phyloP scores from a whole-genome alignment of 140 eudicot genomes.

The Stevia rebaudiana region DNA sequence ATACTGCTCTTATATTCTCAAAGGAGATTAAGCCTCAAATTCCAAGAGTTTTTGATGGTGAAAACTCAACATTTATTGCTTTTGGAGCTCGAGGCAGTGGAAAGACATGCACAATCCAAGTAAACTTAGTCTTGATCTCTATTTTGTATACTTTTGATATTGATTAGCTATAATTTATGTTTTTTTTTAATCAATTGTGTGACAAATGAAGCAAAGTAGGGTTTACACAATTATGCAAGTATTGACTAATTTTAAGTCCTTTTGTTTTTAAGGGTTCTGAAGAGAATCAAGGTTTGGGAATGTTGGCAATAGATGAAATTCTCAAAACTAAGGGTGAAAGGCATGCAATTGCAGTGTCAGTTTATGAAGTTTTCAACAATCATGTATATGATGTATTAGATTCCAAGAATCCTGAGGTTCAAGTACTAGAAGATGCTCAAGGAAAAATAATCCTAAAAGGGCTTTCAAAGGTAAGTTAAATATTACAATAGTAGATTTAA shows the following conservation, averaged over 20 bases:
- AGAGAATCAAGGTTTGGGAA: slow-evolving; percentile 61
- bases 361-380: slow-evolving; percentile 68
- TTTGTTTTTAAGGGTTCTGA: slow-evolving; percentile 47
- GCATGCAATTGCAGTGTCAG: slow-evolving; percentile 47
- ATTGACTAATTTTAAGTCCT: too few species aligned
- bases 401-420: slow-evolving; percentile 53
- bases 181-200: not conserved
- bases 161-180: not conserved
- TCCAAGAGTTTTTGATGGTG: slow-evolving; percentile 44
- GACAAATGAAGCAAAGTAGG: not conserved
- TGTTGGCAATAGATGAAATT: slow-evolving; percentile 44
- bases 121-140: slow-evolving; percentile 14
- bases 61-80: slow-evolving; percentile 57
- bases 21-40: slow-evolving; percentile 63
- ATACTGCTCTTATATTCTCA: slow-evolving; percentile 29
- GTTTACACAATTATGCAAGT: not conserved
- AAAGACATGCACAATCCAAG: slow-evolving; percentile 74
- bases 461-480: slow-evolving; percentile 60
- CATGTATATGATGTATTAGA: slow-evolving; percentile 63
- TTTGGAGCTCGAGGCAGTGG: slow-evolving; percentile 90
- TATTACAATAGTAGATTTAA: not conserved
- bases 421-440: slow-evolving; percentile 61
- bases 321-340: slow-evolving; percentile 44
- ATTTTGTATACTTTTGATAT: not conserved
- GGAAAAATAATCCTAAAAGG: slow-evolving; percentile 73